phyloP scores from a whole-genome alignment of 73 alveolate genomes.

The Tetrahymena malaccensis region DNA sequence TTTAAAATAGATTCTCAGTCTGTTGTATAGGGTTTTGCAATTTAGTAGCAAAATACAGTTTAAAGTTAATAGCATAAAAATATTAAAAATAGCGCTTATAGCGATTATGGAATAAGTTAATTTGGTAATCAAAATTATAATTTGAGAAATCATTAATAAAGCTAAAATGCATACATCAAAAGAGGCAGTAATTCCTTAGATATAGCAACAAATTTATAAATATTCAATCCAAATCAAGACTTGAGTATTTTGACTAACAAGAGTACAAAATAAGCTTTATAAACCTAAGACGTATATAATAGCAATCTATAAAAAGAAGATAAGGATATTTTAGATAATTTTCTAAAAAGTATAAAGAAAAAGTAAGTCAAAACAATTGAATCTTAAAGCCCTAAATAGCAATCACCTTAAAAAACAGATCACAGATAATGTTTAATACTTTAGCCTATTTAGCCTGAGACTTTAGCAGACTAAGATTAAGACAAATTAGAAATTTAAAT shows the following conservation, averaged over 20 bases:
- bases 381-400: background rate
- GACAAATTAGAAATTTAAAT: background rate
- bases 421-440: background rate
- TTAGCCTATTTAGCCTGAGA: background rate
- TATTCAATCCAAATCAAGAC: background rate
- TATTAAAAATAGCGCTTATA: background rate
- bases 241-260: background rate
- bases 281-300: background rate
- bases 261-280: background rate
- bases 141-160: background rate
- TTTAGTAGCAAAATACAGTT: background rate
- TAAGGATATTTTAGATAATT: background rate
- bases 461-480: background rate
- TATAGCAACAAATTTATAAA: background rate
- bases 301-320: background rate
- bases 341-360: background rate
- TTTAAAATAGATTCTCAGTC: background rate
- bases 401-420: background rate
- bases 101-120: background rate
- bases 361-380: background rate
- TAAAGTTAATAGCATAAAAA: background rate
- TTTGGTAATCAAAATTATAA: background rate
- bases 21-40: background rate
- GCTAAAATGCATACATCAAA: background rate
- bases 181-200: background rate